Evolutionary conservation across 148 eudicot species (phyloP).

Genomic region (Chenopodium quinoa): DNA sequence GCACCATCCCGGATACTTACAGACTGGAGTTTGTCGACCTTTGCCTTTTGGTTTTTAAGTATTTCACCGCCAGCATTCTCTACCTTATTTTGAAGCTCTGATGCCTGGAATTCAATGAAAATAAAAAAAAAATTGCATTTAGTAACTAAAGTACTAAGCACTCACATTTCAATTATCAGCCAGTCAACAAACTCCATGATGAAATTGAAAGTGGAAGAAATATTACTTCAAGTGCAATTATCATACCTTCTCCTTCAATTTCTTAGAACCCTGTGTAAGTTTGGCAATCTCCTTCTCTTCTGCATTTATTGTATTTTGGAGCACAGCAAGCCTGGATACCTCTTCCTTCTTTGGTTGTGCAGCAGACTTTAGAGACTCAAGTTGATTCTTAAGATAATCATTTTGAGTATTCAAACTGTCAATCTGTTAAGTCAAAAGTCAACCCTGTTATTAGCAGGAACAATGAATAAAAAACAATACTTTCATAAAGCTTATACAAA

Average conservation of each 20-base stretch:
- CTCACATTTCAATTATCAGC: neutral
- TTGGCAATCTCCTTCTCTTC: conserved; percentile 77
- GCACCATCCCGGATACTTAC: conserved; percentile 48
- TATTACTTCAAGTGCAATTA: neutral
- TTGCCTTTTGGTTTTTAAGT: conserved; percentile 69
- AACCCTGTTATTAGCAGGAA: neutral
- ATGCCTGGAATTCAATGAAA: conserved; percentile 40
- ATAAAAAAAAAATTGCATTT: neutral
- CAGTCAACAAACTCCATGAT: neutral
- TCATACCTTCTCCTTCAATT: conserved; percentile 80
- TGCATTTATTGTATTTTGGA: conserved; percentile 42
- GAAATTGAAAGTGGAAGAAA: neutral
- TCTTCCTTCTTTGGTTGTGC: conserved; percentile 73
- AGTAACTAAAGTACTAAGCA: neutral
- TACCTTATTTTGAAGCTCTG: conserved; percentile 78
- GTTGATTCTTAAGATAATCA: conserved; percentile 66
- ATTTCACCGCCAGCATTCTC: conserved; percentile 97
- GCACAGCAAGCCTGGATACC: conserved; percentile 54
- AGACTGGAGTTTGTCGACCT: conserved; percentile 73
- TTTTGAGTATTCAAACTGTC: conserved; percentile 73
- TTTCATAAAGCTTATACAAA: neutral
- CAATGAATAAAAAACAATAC: neutral
- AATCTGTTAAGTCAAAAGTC: conserved; percentile 42
- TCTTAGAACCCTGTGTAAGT: conserved; percentile 63
- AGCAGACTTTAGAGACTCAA: conserved; percentile 71